phyloP scores from a whole-genome alignment of 495 filamentous ascomycete genomes.

The Aspergillus ellipticus region DNA sequence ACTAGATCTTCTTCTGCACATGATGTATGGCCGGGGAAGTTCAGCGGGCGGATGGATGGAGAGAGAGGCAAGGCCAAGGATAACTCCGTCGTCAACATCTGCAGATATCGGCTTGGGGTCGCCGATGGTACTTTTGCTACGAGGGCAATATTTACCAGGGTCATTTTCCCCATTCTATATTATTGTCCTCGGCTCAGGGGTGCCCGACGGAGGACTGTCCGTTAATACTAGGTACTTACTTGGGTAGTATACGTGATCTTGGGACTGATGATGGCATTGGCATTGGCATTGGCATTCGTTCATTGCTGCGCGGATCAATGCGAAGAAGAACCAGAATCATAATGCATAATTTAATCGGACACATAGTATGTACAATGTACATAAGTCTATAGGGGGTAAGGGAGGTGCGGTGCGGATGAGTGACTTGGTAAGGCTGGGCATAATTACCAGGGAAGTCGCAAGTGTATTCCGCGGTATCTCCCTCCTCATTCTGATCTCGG shows the following conservation, averaged over 20 bases:
- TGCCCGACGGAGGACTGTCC: no score
- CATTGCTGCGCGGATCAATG: background rate
- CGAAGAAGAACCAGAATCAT: background rate
- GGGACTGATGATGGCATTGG: background rate
- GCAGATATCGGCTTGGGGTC: background rate
- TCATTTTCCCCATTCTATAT: background rate
- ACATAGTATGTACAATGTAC: no score
- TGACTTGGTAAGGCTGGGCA: background rate
- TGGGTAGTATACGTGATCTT: background rate
- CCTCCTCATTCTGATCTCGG: background rate
- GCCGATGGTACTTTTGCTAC: slow-evolving; percentile 1
- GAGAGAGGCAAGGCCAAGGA: background rate
- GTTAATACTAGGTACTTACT: no score
- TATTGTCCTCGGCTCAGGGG: background rate
- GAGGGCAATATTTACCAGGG: background rate
- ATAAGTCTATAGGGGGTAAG: no score
- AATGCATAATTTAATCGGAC: background rate
- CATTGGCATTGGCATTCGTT: no score
- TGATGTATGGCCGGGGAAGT: background rate
- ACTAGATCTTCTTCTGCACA: background rate
- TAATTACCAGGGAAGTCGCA: background rate
- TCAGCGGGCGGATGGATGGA: no score
- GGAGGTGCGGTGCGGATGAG: no score
- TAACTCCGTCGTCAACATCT: background rate
- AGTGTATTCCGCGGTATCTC: background rate